Percentiles rank a stretch among this genome's conserved stretches.
Conservation (phyloP, 2,329 filamentous ascomycete genomes). For the Exophiala aquamarina region DNA sequence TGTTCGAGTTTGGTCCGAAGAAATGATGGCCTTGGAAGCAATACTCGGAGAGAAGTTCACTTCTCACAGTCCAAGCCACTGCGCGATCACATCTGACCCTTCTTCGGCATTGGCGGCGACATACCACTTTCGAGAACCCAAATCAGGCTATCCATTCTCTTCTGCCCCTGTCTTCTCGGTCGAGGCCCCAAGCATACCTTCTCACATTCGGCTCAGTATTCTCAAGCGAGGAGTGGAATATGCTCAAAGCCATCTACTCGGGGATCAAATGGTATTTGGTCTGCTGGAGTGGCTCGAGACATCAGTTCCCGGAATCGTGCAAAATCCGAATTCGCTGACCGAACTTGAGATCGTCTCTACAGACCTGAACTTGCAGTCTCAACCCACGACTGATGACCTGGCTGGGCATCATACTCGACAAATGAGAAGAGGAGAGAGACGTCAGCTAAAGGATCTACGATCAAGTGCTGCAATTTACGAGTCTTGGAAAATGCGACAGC, state of each 20-base stretch:
- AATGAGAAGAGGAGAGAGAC: conserved; percentile 3
- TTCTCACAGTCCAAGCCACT: conserved; percentile 61
- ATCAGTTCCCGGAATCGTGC: conserved; percentile 77
- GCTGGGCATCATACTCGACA: neutral
- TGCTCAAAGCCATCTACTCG: conserved; percentile 68
- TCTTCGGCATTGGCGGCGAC: conserved; percentile 9
- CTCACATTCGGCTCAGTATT: conserved; percentile 90
- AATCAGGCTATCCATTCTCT: conserved; percentile 63
- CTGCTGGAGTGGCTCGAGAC: conserved; percentile 89
- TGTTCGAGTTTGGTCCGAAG: conserved; percentile 73
- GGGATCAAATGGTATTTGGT: conserved; percentile 89
- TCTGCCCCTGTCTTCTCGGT: conserved; percentile 63
- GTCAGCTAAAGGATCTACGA: conserved; percentile 15
- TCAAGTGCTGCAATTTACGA: conserved; percentile 48
- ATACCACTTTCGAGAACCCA: conserved; percentile 69
- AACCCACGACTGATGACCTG: neutral
- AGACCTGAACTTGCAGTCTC: conserved; percentile 28
- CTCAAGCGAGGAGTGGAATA: conserved; percentile 74
- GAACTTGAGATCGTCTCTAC: conserved; percentile 80
- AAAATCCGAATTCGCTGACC: conserved; percentile 77
- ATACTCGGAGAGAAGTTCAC: conserved; percentile 78
- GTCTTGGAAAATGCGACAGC: conserved; percentile 70
- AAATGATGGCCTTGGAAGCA: conserved; percentile 77
- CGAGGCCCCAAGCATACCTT: conserved; percentile 63
- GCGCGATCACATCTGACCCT: conserved; percentile 65